phyloP scores from a whole-genome alignment of 2,329 filamentous ascomycete genomes.

The Stromatinia cepivora region DNA sequence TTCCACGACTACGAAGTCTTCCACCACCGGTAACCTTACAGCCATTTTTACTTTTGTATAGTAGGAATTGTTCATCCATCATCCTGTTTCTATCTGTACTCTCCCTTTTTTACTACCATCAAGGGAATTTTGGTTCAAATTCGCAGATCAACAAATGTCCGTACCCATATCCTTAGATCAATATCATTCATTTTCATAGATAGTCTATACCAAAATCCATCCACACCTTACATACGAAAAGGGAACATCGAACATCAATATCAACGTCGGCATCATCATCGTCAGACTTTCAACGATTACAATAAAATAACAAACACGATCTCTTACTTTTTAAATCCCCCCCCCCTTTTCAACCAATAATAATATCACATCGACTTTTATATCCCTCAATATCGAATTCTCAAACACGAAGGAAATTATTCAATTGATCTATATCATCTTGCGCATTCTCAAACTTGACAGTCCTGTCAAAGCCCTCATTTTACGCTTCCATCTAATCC shows the following conservation, averaged over 20 bases:
- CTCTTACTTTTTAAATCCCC: neutral
- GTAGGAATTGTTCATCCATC: neutral
- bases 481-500: neutral
- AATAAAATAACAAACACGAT: neutral
- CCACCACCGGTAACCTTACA: neutral
- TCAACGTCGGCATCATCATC: neutral
- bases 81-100: neutral
- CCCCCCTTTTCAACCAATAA: neutral
- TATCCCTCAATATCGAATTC: neutral
- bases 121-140: neutral
- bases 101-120: neutral
- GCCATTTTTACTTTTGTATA: slow-evolving; percentile 1
- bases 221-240: neutral
- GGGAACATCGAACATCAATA: neutral
- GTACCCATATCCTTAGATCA: neutral
- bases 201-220: neutral
- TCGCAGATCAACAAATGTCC: neutral
- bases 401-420: neutral
- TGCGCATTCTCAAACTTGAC: slow-evolving; percentile 16
- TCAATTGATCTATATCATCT: neutral
- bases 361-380: neutral
- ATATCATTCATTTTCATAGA: slow-evolving; percentile 11
- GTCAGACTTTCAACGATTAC: neutral
- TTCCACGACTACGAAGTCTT: neutral
- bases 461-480: slow-evolving; percentile 1